Conservation (phyloP, 257 asterid genomes). For the Cinchona pubescens region DNA sequence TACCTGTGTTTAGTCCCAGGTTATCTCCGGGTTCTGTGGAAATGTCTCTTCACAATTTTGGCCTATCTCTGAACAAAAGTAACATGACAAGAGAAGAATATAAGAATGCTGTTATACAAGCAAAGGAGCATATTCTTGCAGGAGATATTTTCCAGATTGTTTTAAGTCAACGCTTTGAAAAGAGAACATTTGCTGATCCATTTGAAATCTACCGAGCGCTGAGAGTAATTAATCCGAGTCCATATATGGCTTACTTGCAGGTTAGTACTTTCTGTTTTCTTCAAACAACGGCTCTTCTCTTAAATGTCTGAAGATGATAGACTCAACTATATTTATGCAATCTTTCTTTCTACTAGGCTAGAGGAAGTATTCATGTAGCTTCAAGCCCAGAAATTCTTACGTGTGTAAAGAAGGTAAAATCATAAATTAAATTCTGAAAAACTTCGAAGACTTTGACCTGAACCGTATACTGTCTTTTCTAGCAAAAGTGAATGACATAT, state of each 20-base stretch:
- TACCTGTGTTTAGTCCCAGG: conserved; percentile 50
- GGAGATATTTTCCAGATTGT: conserved; percentile 91
- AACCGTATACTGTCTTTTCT: neutral
- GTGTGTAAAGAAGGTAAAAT: conserved; percentile 62
- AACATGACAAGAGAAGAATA: conserved; percentile 76
- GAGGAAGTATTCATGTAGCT: conserved; percentile 85
- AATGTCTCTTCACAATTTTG: conserved; percentile 42
- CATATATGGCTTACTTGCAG: conserved; percentile 85
- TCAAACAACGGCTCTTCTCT: conserved; percentile 4
- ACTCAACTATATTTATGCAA: conserved; percentile 12
- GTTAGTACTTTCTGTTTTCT: conserved; percentile 31
- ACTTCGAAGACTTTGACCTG: neutral
- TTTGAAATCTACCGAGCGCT: conserved; percentile 88
- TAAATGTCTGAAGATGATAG: conserved; percentile 4
- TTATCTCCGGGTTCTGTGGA: conserved; percentile 59
- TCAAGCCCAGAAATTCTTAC: conserved; percentile 90
- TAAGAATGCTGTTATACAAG: conserved; percentile 62
- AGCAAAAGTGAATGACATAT: neutral
- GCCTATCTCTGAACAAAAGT: conserved; percentile 40
- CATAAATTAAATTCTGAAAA: conserved; percentile 11
- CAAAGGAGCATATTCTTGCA: conserved; percentile 77
- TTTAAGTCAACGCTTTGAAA: conserved; percentile 82
- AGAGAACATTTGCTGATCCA: conserved; percentile 86
- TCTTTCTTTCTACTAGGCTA: conserved; percentile 46
- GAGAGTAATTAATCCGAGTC: conserved; percentile 91